Evolutionary conservation across 345 rosid genomes (phyloP), one percentile per base, ranked within the genome.

Genomic region (Lumnitzera racemosa): DNA sequence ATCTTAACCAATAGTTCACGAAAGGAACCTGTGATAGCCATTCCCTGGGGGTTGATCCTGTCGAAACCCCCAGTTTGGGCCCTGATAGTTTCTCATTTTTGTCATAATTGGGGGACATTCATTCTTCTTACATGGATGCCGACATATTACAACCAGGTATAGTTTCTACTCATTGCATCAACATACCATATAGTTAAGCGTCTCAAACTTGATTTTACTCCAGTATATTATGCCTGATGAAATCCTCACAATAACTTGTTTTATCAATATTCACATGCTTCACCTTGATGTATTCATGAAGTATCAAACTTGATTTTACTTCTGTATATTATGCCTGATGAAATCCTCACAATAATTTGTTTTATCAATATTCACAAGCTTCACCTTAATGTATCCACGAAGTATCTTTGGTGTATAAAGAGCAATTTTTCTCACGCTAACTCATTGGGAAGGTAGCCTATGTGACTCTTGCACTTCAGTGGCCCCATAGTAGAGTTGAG

Each of bases 71-170:
- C 96, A 0, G 96, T 91, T 23, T 89, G 92, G 92, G 98, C 98
- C 66, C 80, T 91, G 47, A 89, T 91, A 20, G 64, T 53, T 31
- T 91, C 75, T 62, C 96, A 91, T 59, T 91, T 91, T 70, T 91
- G 96, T 75, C 96, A 89, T 64, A 91, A 91, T 47, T 89, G 94
- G 96, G 96, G 98, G 51, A 89, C 98, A 24, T 89, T 89, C 69
- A 91, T 91, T 78, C 95, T 91, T 59, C 74, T 91, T 43, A 91
- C 98, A 5, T 89, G 96, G 98, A 91, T 91, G 96, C 98, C 98
- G 2, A 89, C 96, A 10, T 91, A 89, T 71, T 91, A 91, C 77
- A 74, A 89, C 63, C 92, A 91, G 74, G 98, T 84, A 80, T 72
- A 81, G 65, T 63, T 17, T 63, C 54, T 20, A 41, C 43, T 20